phyloP scores from a whole-genome alignment of 495 filamentous ascomycete genomes.

The Podospora appendiculata region DNA sequence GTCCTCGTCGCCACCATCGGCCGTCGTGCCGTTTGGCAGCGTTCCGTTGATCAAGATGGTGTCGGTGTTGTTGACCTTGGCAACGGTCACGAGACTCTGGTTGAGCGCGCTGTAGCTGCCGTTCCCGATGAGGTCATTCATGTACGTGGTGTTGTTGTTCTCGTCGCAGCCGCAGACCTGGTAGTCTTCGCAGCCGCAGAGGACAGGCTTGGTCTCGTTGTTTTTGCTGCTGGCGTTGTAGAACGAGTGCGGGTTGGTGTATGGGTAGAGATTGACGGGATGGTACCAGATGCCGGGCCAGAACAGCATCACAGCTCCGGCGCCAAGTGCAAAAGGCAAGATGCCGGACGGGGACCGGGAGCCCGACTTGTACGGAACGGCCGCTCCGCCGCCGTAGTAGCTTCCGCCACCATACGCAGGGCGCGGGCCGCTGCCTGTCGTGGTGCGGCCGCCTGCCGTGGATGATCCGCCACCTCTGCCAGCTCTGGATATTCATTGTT shows the following conservation, averaged over 20 bases:
- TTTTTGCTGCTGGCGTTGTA: conserved; percentile 44
- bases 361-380: conserved; percentile 61
- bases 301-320: conserved; percentile 45
- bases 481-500: not conserved
- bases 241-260: conserved; percentile 53
- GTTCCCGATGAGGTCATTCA: conserved; percentile 54
- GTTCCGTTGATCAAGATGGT: conserved; percentile 82
- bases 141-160: conserved; percentile 53
- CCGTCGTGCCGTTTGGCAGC: conserved; percentile 75
- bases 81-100: conserved; percentile 53
- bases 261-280: conserved; percentile 65
- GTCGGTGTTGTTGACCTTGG: conserved; percentile 62
- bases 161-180: conserved; percentile 76
- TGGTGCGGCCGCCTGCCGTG: conserved; percentile 58
- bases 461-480: conserved; percentile 28
- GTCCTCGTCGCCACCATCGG: conserved; percentile 46
- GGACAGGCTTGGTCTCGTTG: conserved; percentile 67
- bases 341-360: conserved; percentile 48
- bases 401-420: conserved; percentile 56
- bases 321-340: conserved; percentile 49
- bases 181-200: conserved; percentile 67
- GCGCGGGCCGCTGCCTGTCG: conserved; percentile 52
- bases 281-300: conserved; percentile 52
- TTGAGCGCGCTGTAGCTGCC: conserved; percentile 52
- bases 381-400: conserved; percentile 75